These are phyloP conservation scores for Tagetes erecta DNA, from an alignment of 129 eudicot genomes.

Conservation along the genomic window DNA sequence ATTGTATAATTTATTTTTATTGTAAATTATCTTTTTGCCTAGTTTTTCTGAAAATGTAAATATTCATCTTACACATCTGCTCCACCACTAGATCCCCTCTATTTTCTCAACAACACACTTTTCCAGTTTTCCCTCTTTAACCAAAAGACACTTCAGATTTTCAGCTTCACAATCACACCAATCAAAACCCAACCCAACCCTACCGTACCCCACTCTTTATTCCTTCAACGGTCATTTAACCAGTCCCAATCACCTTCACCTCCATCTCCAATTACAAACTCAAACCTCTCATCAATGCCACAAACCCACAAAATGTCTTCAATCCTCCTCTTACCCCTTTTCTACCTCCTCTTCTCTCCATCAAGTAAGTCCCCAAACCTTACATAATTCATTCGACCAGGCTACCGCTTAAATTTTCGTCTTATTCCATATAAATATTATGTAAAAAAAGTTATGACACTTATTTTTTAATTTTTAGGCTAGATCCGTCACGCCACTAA, in stretches of 20 bases:
- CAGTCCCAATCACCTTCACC: neutral
- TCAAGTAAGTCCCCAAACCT: neutral
- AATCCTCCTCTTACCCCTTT: neutral
- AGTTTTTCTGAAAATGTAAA: too few species aligned
- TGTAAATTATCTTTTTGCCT: too few species aligned
- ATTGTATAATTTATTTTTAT: too few species aligned
- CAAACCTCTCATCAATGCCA: neutral
- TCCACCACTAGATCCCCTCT: neutral
- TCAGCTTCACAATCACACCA: neutral
- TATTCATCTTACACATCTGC: too few species aligned
- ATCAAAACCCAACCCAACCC: neutral
- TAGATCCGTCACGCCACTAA: too few species aligned
- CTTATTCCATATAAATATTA: too few species aligned
- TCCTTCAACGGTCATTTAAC: neutral
- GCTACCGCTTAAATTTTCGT: too few species aligned
- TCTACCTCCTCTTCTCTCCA: neutral
- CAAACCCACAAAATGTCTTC: neutral
- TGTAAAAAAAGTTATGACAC: too few species aligned
- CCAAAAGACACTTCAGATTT: neutral
- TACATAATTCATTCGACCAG: too few species aligned
- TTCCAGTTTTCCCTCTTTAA: neutral
- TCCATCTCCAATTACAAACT: neutral
- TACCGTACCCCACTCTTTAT: neutral
- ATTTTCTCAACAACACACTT: neutral
- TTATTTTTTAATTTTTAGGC: too few species aligned